These are phyloP conservation scores for Syzygium aqueum DNA, from an alignment of 345 rosid genomes.

Conservation along the genomic window DNA sequence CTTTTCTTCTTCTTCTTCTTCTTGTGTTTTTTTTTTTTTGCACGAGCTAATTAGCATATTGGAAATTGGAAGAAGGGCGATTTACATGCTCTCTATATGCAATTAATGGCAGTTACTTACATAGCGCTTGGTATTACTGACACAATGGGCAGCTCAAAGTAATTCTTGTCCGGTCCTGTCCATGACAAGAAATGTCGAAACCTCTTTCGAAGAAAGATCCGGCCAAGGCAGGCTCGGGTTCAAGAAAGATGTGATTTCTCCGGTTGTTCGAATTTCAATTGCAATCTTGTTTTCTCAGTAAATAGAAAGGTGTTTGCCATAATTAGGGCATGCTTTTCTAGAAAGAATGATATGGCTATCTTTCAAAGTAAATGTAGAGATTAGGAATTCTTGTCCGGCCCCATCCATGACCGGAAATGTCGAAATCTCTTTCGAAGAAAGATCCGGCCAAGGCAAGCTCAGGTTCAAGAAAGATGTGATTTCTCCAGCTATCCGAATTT, in stretches of 20 bases:
- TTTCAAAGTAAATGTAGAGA: too few relatives aligned
- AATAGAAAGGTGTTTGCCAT: background rate
- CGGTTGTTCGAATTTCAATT: accelerated
- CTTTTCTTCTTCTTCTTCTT: background rate
- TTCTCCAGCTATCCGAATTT: accelerated
- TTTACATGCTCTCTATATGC: too few relatives aligned
- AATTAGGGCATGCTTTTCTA: background rate
- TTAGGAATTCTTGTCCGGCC: background rate
- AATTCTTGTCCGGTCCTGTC: background rate
- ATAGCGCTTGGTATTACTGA: background rate
- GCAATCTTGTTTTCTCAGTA: background rate
- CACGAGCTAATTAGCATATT: background rate
- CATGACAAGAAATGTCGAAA: background rate
- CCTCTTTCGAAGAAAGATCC: background rate
- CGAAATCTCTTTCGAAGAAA: background rate
- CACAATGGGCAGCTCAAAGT: background rate
- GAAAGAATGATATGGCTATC: background rate
- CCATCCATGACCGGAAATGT: background rate
- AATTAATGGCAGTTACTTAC: background rate
- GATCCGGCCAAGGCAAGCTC: background rate
- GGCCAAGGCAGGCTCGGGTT: background rate
- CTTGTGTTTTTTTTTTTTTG: background rate
- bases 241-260: background rate
- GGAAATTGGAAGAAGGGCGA: background rate
- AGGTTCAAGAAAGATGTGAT: background rate